Base-by-base conservation (phyloP, 768 basidiomycete genomes). In the Strobilomyces dryophilus region DNA sequence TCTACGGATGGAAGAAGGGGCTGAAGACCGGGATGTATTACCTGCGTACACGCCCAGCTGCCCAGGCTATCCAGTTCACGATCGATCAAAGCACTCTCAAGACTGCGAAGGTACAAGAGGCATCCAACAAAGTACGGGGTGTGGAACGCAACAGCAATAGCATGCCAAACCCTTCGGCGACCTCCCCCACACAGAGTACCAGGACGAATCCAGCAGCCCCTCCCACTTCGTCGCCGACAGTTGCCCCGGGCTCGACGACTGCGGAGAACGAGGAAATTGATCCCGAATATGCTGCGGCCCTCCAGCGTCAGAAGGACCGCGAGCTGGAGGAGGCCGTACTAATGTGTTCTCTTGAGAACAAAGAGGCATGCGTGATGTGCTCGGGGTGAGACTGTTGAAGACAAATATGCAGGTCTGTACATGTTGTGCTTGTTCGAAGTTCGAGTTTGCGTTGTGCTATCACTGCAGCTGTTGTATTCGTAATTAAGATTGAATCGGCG, bases 1-100 rank as follows among this genome's bases (percentile, higher is more conserved):
- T 95, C 78, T 98, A 98, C 68, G 97, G 94, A n/a, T 98, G 97
- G 97, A 95, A 95, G 81, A 92, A 92, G 74, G 97, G 97, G 32
- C 74, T 99, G 66, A 99, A 99, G 55, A 99, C 97, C 1, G 97
- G 95, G 61, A 95, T 95, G 91, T 94, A 93, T 74, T 98, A 99
- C 72, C 80, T 99, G 46, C 84, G 97, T 50, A 98, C 97, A 34
- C 82, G 92, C 48, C 92, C 97, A 5, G 94, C 95, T 9, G 91
- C 92, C 12, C 87, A 92, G 65, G 97, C 97, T 47, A 95, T 95
- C 68, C 93, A 99, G 74, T 98, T 99, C 77, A 99, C 97, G 10
- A 83, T 98, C 54, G 94, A 95, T 68, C 86, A 89, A 68, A 80
- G 74, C 35, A 72, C 89, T 48, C 75, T 95, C 52, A 87, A 88